Percentiles rank a stretch among this genome's conserved stretches.
Conservation (phyloP, 768 basidiomycete species). For the Megacollybia marginata region DNA sequence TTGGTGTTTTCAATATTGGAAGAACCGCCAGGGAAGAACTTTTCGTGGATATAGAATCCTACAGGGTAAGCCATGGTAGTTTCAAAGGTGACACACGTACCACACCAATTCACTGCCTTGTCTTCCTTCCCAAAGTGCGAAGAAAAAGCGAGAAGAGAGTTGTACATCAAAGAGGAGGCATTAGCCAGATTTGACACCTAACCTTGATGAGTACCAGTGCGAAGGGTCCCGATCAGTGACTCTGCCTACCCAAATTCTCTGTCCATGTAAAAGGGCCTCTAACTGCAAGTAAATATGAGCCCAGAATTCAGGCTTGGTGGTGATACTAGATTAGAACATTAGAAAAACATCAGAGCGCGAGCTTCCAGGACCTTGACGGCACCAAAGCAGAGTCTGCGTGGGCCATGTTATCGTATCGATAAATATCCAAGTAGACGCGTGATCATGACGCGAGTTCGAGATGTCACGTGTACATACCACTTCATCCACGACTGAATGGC, state of each 20-base stretch:
- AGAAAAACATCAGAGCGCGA: background rate
- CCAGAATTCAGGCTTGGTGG: conserved; percentile 77
- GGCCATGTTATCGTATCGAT: conserved; percentile 64
- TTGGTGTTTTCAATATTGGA: conserved; percentile 12
- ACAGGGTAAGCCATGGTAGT: conserved; percentile 1
- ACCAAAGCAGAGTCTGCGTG: conserved; percentile 78
- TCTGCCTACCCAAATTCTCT: conserved; percentile 68
- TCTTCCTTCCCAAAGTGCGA: conserved; percentile 52
- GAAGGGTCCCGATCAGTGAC: conserved; percentile 4
- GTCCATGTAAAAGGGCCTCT: conserved; percentile 49
- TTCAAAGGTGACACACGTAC: conserved; percentile 37
- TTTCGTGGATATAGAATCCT: conserved; percentile 83
- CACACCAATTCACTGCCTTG: conserved; percentile 88
- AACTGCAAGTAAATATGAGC: conserved; percentile 63
- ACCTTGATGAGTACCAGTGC: background rate
- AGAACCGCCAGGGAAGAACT: conserved; percentile 46
- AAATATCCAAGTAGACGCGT: no score
- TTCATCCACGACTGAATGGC: conserved; percentile 41
- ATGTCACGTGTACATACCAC: background rate
- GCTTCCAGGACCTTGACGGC: conserved; percentile 36
- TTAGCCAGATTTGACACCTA: conserved; percentile 88
- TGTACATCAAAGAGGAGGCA: conserved; percentile 73
- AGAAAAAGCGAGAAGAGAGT: conserved; percentile 62
- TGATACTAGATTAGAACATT: conserved; percentile 33
- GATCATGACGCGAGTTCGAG: conserved; percentile 3